Percentiles rank a stretch among this genome's conserved stretches.
phyloP scores from a whole-genome alignment of 805 yeast genomes.

The Wickerhamomyces pijperi region DNA sequence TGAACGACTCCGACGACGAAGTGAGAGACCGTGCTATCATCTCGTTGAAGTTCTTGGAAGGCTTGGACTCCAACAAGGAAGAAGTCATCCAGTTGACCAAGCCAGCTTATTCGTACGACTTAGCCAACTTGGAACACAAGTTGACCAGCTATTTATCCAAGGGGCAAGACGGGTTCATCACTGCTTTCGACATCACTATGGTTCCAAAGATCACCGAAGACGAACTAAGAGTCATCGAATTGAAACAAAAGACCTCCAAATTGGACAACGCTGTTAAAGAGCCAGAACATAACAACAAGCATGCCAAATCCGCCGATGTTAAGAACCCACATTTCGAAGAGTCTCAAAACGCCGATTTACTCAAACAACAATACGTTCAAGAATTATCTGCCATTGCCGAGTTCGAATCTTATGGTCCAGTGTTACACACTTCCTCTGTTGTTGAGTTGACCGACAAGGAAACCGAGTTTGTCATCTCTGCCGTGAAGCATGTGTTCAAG shows the following conservation, averaged over 20 bases:
- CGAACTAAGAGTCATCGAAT: slow-evolving; percentile 56
- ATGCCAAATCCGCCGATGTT: slow-evolving; percentile 3
- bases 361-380: slow-evolving; percentile 57
- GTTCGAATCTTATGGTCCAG: slow-evolving; percentile 58
- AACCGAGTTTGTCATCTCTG: slow-evolving; percentile 84
- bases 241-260: slow-evolving; percentile 36
- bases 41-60: slow-evolving; percentile 55
- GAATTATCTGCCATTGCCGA: slow-evolving; percentile 66
- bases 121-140: slow-evolving; percentile 68
- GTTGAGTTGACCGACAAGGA: slow-evolving; percentile 79
- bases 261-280: slow-evolving; percentile 14
- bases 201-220: slow-evolving; percentile 60
- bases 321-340: slow-evolving; percentile 5
- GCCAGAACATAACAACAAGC: slow-evolving; percentile 8
- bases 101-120: slow-evolving; percentile 59
- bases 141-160: slow-evolving; percentile 55
- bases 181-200: slow-evolving; percentile 59
- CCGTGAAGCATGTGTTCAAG: slow-evolving; percentile 73
- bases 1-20: slow-evolving; percentile 87
- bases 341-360: slow-evolving; percentile 21
- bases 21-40: slow-evolving; percentile 96
- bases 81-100: slow-evolving; percentile 42
- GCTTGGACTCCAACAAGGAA: slow-evolving; percentile 21
- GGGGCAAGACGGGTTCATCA: slow-evolving; percentile 26
- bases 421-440: slow-evolving; percentile 57